Evolutionary conservation across 805 yeast genomes (phyloP).

Genomic region (Naumovozyma castellii): DNA sequence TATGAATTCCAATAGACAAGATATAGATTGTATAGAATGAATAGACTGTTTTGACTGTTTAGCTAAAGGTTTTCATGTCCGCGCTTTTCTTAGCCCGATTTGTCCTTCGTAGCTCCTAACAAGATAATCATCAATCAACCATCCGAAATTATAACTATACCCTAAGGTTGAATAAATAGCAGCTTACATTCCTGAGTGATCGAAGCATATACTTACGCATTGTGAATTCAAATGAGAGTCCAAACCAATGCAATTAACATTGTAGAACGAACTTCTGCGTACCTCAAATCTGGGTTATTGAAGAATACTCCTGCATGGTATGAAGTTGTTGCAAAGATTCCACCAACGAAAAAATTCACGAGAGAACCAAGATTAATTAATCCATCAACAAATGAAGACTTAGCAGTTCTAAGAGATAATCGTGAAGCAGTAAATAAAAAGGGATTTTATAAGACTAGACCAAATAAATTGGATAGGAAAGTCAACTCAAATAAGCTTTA

Average conservation of each 20-base stretch:
- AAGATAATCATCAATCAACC: not conserved
- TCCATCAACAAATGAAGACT: slow-evolving; percentile 11
- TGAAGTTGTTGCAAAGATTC: slow-evolving; percentile 70
- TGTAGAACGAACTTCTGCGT: slow-evolving; percentile 71
- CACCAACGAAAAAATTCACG: slow-evolving; percentile 58
- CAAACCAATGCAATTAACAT: slow-evolving; percentile 69
- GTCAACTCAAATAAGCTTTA: slow-evolving; percentile 14
- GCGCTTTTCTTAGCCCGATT: not conserved
- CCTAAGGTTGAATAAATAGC: too few relatives aligned
- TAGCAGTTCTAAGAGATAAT: slow-evolving; percentile 11
- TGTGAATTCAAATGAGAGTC: slow-evolving; percentile 44
- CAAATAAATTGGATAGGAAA: slow-evolving; percentile 15
- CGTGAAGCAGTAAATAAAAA: slow-evolving; percentile 7
- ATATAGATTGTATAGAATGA: not conserved
- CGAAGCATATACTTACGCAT: too few relatives aligned
- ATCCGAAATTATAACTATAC: too few relatives aligned
- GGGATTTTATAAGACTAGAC: slow-evolving; percentile 31
- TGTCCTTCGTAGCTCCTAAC: not conserved
- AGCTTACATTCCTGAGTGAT: too few relatives aligned
- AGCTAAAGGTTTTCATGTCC: not conserved
- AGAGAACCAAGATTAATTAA: slow-evolving; percentile 23
- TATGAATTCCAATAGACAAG: slow-evolving; percentile 56
- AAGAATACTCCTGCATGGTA: slow-evolving; percentile 79
- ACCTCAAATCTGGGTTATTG: slow-evolving; percentile 61
- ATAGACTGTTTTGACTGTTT: not conserved